Evolutionary conservation across 345 rosid species (phyloP), one percentile per base, ranked within the genome.

Genomic region (Acer yangbiense): DNA sequence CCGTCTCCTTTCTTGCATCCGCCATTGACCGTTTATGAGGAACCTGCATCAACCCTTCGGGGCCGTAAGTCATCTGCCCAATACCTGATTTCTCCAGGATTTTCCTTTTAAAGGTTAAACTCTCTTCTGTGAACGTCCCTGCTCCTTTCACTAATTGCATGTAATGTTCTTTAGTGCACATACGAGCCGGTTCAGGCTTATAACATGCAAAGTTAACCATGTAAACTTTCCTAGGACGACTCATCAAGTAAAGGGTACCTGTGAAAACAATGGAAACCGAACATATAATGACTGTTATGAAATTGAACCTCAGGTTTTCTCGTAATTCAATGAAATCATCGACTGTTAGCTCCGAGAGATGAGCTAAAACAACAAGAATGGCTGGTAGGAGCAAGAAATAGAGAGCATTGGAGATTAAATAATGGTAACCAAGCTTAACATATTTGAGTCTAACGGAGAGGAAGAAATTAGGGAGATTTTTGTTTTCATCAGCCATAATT

Each of bases 61-160:
- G 86, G 3, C 76, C 75, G 65, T 72, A 77, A 1, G 80, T 75
- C 41, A 54, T 78, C 66, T 82, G 78, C 21, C 88, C 86, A 14
- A 86, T 32, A 68, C 88, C 86, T 10, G 86, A 81, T 50, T 82
- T 85, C 69, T 81, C 83, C 9, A 83, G 52, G 69, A 86, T 79
- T 83, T 72, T 77, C 75, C 43, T 73, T 58, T 86, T 79, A 76
- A 86, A 86, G 20, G 72, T 62, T 60, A 83, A 23, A 80, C 70
- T 77, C 54, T 77, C 83, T 44, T 83, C 79, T 14, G 79, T 80
- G 77, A 83, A 83, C 16, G 14, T 21, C 23, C 72, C 75, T 1
- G 44, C n/a, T 17, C 27, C 63, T 13, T 25, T 44, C 3, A 68
- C 63, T 5, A 78, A 3, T 60, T 78, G 79, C 61, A 74, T 41